Evolutionary conservation across 2,329 filamentous ascomycete genomes (phyloP).

Genomic region (Xylariaceae sp.): DNA sequence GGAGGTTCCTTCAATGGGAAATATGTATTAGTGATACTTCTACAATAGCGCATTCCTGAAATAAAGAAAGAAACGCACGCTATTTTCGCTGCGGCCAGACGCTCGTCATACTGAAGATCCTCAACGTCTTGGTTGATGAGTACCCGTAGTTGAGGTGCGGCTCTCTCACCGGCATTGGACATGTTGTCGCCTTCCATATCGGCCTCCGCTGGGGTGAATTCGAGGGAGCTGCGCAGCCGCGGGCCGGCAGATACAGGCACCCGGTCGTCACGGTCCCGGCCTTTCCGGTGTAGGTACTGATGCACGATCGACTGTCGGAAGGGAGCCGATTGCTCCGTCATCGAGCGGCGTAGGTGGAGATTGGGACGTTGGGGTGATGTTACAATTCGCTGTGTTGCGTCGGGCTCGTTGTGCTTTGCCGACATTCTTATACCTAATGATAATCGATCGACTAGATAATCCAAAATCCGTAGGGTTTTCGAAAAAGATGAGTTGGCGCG

Average conservation of each 20-base stretch:
- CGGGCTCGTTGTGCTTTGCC: conserved; percentile 30
- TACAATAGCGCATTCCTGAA: not conserved
- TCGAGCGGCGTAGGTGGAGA: conserved; percentile 52
- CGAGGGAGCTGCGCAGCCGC: conserved; percentile 39
- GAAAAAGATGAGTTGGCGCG: conserved; percentile 2
- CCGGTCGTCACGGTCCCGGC: conserved; percentile 33
- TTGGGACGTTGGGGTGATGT: conserved; percentile 37
- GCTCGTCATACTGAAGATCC: conserved; percentile 39
- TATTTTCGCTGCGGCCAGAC: conserved; percentile 36
- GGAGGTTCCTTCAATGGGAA: conserved; percentile 41
- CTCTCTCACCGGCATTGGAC: conserved; percentile 19
- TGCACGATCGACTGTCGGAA: conserved; percentile 33
- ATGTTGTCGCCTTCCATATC: conserved; percentile 34
- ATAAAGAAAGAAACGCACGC: conserved; percentile 34
- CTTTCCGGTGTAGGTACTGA: conserved; percentile 35
- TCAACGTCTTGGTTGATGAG: conserved; percentile 33
- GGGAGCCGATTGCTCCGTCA: conserved; percentile 49
- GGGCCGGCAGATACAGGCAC: conserved; percentile 28
- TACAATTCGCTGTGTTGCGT: conserved; percentile 27
- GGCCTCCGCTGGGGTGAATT: conserved; percentile 40
- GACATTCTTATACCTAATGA: conserved; percentile 22
- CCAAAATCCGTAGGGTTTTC: conserved; percentile 12
- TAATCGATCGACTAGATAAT: conserved; percentile 20
- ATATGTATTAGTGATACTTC: conserved; percentile 22
- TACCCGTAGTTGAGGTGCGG: conserved; percentile 17